A percentile compares a stretch with the other conserved stretches of the same genome.
Evolutionary conservation across 331 rosid genomes (phyloP).

Genomic region (Telfairia occidentalis): DNA sequence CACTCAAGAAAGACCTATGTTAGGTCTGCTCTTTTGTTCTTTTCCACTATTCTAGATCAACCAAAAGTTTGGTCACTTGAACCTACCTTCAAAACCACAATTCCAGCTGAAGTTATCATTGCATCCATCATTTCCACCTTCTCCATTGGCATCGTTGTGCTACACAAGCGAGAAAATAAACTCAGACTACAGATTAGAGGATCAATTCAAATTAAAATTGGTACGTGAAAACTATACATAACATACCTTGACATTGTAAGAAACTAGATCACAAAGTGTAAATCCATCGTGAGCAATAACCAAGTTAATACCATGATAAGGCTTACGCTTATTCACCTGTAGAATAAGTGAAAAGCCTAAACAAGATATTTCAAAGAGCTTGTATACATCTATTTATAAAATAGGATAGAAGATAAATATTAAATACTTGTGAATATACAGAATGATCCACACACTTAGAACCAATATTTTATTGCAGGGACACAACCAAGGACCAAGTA

Average conservation of each 20-base stretch:
- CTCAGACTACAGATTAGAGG: constrained; percentile 5
- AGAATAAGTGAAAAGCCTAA: constrained; percentile 14
- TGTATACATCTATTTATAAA: neutral
- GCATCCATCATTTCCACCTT: constrained; percentile 84
- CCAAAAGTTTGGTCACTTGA: constrained; percentile 8
- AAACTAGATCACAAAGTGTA: constrained; percentile 75
- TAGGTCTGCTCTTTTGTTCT: neutral
- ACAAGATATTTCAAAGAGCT: neutral
- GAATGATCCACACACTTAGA: neutral
- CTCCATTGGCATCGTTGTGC: constrained; percentile 96
- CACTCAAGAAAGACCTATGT: neutral
- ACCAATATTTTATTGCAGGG: neutral
- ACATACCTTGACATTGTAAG: constrained; percentile 84
- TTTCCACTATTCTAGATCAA: neutral
- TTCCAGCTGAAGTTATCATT: constrained; percentile 92
- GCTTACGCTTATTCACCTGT: constrained; percentile 86
- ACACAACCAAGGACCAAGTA: neutral
- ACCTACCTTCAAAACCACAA: constrained; percentile 86
- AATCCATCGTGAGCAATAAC: constrained; percentile 88
- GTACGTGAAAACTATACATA: constrained; percentile 17
- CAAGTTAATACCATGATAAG: constrained; percentile 76
- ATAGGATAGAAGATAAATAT: neutral
- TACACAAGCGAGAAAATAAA: constrained; percentile 36
- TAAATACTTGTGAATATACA: neutral
- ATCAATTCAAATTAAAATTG: constrained; percentile 2